Evolutionary conservation across 2,329 filamentous ascomycete species (phyloP).

Genomic region (Chaetomium sp.): DNA sequence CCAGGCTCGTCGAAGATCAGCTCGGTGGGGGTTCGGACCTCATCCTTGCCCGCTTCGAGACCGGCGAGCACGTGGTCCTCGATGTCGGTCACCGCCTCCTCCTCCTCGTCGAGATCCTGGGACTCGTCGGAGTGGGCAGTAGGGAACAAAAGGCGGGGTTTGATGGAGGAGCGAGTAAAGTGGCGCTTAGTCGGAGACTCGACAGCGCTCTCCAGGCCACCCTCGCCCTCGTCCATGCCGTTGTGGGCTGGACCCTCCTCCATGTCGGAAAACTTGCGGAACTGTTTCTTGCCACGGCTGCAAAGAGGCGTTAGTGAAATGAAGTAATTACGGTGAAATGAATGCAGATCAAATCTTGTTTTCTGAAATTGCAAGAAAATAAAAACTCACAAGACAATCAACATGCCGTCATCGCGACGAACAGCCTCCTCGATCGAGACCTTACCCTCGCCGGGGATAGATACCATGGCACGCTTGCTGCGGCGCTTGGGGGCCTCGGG

Average conservation of each 20-base stretch:
- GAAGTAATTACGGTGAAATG: background rate
- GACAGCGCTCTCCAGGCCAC: slow-evolving; percentile 30
- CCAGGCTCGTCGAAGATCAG: slow-evolving; percentile 28
- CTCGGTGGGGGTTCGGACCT: slow-evolving; percentile 33
- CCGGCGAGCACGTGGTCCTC: slow-evolving; percentile 40
- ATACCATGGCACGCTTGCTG: slow-evolving; percentile 49
- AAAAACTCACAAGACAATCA: slow-evolving; percentile 68
- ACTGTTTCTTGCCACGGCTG: slow-evolving; percentile 74
- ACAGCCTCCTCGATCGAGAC: slow-evolving; percentile 57
- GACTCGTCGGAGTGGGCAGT: slow-evolving; percentile 39
- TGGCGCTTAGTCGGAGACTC: slow-evolving; percentile 34
- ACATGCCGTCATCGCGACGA: slow-evolving; percentile 62
- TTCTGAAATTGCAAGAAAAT: background rate
- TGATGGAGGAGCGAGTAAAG: slow-evolving; percentile 61
- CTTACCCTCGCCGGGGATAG: slow-evolving; percentile 50
- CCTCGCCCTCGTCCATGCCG: slow-evolving; percentile 29
- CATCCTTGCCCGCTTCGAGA: slow-evolving; percentile 25
- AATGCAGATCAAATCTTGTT: too few relatives aligned
- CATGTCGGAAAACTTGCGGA: slow-evolving; percentile 55
- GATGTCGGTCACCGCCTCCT: slow-evolving; percentile 54
- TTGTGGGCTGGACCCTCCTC: slow-evolving; percentile 33
- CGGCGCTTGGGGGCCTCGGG: slow-evolving; percentile 41
- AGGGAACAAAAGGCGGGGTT: slow-evolving; percentile 67
- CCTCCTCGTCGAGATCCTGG: slow-evolving; percentile 42
- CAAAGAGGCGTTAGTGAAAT: slow-evolving; percentile 2